Base-by-base conservation (phyloP, 139 green algal species). In the Chloropicon primus region DNA sequence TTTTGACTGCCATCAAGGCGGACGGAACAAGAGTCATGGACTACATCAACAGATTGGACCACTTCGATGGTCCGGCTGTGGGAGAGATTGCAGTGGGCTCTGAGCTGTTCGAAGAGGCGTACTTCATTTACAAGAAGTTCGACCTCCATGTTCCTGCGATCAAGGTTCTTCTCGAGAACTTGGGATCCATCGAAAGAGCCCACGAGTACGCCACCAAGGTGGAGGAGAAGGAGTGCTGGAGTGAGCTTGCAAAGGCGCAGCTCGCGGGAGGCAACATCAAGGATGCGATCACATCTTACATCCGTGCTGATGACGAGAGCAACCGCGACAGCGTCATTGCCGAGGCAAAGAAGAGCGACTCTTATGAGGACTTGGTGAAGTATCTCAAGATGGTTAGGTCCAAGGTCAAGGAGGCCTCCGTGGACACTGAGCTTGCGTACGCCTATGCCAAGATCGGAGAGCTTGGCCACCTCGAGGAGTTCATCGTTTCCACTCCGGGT, bases 61-160 rank as follows among this genome's bases (percentile, higher is more conserved):
- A 97, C 88, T 99, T 99, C 82, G 95, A 99, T 77, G 95, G 91
- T 0, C 90, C 92, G 2, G 91, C 91, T 1, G 93, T 97, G 2
- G 92, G 91, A 2, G 91, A 97, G 84, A 96, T 96, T 81, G 89
- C 89, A 1, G 86, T 91, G 80, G 85, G 89, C 74, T 91, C 93
- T 80, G 88, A 92, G 72, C 87, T 96, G 79, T 96, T 91, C 78
- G 95, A 99, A 84, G 95, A 98, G 85, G 95, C 95, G 0, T 98
- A 97, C 81, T 93, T 96, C 76, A 99, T 99, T 78, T 99, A 96
- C 90, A 90, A 92, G 81, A 99, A 99, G 89, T 98, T 97, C 76
- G 86, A 89, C 28, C 84, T 92, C 21, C 93, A 96, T 83, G 82
- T 89, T 72, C 78, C 86, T 22, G 87, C 86, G n/a, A 76, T 91